A percentile compares a stretch with the other conserved stretches of the same genome.
These are phyloP conservation scores for Ilex asprella DNA, from an alignment of 257 asterid species.

Conservation along the genomic window DNA sequence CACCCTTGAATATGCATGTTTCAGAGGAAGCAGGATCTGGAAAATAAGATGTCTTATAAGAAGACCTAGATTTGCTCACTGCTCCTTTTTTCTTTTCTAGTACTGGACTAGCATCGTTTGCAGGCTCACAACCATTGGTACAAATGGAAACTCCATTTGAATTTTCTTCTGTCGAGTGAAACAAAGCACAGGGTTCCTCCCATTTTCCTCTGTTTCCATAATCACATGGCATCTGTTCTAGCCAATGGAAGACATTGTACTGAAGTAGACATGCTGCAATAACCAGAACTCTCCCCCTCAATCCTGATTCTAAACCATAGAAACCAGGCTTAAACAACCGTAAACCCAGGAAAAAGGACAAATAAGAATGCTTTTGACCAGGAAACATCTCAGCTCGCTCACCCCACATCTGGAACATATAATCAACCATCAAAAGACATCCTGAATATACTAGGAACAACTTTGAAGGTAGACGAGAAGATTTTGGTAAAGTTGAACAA, in stretches of 20 bases:
- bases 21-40: conserved; percentile 33
- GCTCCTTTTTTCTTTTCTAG: conserved; percentile 28
- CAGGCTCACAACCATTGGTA: conserved; percentile 30
- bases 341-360: conserved; percentile 72
- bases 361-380: conserved; percentile 64
- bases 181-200: conserved; percentile 89
- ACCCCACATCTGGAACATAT: conserved; percentile 97
- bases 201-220: conserved; percentile 43
- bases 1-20: conserved; percentile 25
- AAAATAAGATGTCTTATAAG: conserved; percentile 26
- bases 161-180: conserved; percentile 61
- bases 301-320: conserved; percentile 82
- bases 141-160: conserved; percentile 29
- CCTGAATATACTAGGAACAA: conserved; percentile 78
- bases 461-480: conserved; percentile 81
- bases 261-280: conserved; percentile 87
- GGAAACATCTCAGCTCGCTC: conserved; percentile 83
- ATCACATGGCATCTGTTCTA: conserved; percentile 57
- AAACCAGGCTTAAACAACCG: conserved; percentile 58
- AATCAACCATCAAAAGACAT: conserved; percentile 60
- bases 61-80: conserved; percentile 52
- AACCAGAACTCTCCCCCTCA: conserved; percentile 85
- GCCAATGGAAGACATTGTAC: conserved; percentile 88
- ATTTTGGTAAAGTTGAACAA: conserved; percentile 66
- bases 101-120: conserved; percentile 35